Percentiles rank a stretch among this genome's conserved stretches.
phyloP scores from a whole-genome alignment of 2,329 filamentous ascomycete species.

The Cordyceps javanica region DNA sequence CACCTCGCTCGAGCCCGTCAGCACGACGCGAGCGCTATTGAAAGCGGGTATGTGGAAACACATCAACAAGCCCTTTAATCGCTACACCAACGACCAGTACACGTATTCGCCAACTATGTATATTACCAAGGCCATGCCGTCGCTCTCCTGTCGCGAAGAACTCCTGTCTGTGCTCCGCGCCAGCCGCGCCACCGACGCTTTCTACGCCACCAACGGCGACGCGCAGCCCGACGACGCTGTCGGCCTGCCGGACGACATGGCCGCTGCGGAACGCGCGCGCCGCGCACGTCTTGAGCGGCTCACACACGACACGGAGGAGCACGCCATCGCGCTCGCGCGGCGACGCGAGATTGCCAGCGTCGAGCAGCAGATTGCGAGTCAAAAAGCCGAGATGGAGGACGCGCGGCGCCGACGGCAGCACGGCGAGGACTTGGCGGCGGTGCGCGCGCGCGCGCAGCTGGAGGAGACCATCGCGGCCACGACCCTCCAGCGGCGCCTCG shows the following conservation, averaged over 20 bases:
- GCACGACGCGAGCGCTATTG: constrained; percentile 51
- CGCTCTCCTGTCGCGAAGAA: constrained; percentile 32
- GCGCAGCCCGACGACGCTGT: constrained; percentile 49
- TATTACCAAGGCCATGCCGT: constrained; percentile 39
- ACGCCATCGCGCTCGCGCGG: constrained; percentile 40
- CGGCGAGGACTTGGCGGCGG: constrained; percentile 36
- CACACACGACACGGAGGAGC: constrained; percentile 42
- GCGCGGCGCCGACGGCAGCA: constrained; percentile 41
- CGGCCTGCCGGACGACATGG: constrained; percentile 45
- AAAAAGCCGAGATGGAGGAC: constrained; percentile 47
- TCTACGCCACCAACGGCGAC: constrained; percentile 45
- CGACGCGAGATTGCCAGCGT: constrained; percentile 45
- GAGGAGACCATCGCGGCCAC: constrained; percentile 36
- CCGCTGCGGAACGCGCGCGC: constrained; percentile 44
- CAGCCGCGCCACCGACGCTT: constrained; percentile 48
- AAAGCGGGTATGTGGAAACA: constrained; percentile 60
- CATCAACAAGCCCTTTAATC: constrained; percentile 54
- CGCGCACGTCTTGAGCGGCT: constrained; percentile 40
- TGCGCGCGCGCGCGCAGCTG: constrained; percentile 39
- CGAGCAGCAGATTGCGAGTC: constrained; percentile 43
- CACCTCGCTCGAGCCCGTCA: constrained; percentile 47
- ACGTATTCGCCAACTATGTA: constrained; percentile 63
- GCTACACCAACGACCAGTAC: constrained; percentile 44
- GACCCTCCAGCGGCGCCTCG: constrained; percentile 29
- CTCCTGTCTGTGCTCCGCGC: constrained; percentile 44